phyloP scores from a whole-genome alignment of 805 yeast species.

The Zygoascus flipseniorum region DNA sequence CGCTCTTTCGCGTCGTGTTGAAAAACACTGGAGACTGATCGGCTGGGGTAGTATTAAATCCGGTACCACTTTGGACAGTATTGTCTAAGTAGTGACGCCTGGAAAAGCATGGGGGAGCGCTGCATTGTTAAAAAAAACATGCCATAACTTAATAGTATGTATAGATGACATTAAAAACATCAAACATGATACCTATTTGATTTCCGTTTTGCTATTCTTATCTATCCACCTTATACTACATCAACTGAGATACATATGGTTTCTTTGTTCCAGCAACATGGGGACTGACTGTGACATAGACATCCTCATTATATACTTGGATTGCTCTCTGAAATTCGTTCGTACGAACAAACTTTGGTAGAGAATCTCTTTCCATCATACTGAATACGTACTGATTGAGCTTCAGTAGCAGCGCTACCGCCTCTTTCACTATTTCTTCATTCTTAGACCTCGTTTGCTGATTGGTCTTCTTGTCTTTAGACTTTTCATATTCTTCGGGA shows the following conservation, averaged over 20 bases:
- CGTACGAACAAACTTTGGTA: slow-evolving; percentile 55
- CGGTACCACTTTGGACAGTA: slow-evolving; percentile 41
- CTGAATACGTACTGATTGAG: slow-evolving; percentile 43
- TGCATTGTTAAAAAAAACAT: neutral
- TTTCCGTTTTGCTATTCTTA: no score
- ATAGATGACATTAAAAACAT: neutral
- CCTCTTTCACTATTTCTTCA: neutral
- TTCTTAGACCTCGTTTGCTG: neutral
- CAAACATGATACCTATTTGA: no score
- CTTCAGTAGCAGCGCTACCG: slow-evolving; percentile 26
- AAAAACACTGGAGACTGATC: slow-evolving; percentile 98
- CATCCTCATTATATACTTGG: neutral
- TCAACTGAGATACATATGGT: no score
- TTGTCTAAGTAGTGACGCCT: slow-evolving; percentile 5
- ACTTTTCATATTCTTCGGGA: neutral
- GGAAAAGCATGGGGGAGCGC: neutral
- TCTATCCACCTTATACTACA: no score
- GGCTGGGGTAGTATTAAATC: slow-evolving; percentile 99
- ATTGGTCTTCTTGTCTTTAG: neutral
- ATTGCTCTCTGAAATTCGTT: slow-evolving; percentile 4
- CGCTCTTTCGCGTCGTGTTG: slow-evolving; percentile 97
- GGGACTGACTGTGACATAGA: neutral
- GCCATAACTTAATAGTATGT: neutral
- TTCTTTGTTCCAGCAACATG: neutral
- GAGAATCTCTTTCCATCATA: slow-evolving; percentile 65